phyloP scores from a whole-genome alignment of 352 stramenopile species.

The Pythium dissotocum region DNA sequence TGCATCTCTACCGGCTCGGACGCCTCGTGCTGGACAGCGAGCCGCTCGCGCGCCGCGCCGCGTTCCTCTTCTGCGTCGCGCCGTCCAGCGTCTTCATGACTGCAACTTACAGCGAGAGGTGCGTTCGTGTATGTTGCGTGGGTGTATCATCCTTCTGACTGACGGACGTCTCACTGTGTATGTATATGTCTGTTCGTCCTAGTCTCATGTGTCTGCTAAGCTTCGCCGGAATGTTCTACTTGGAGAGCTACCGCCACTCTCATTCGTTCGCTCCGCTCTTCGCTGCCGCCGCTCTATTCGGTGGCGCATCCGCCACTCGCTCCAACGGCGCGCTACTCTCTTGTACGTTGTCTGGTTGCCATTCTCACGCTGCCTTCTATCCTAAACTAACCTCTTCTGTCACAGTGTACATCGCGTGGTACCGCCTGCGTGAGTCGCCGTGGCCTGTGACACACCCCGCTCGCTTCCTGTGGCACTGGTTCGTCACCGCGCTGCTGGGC shows the following conservation, averaged over 20 bases:
- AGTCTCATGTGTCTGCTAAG: conserved; percentile 80
- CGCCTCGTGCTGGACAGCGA: conserved; percentile 58
- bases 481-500: conserved; percentile 57
- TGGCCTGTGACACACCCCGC: conserved; percentile 25
- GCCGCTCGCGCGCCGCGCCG: conserved; percentile 49
- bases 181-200: background rate
- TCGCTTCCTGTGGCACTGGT: conserved; percentile 62
- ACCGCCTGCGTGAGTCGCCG: conserved; percentile 60
- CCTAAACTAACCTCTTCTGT: conserved; percentile 18
- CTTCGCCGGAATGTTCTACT: conserved; percentile 72
- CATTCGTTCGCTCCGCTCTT: conserved; percentile 25
- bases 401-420: conserved; percentile 76
- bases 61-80: conserved; percentile 75
- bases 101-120: conserved; percentile 81
- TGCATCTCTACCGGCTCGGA: conserved; percentile 73
- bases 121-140: background rate
- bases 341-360: conserved; percentile 49
- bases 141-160: background rate
- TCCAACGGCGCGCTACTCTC: conserved; percentile 82
- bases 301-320: conserved; percentile 58
- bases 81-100: conserved; percentile 86
- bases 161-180: background rate
- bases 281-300: conserved; percentile 54
- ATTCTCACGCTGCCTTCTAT: background rate
- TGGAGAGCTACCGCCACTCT: conserved; percentile 36